Evolutionary conservation across 73 alveolate genomes (phyloP).

Genomic region (Durusdinium trenchii): DNA sequence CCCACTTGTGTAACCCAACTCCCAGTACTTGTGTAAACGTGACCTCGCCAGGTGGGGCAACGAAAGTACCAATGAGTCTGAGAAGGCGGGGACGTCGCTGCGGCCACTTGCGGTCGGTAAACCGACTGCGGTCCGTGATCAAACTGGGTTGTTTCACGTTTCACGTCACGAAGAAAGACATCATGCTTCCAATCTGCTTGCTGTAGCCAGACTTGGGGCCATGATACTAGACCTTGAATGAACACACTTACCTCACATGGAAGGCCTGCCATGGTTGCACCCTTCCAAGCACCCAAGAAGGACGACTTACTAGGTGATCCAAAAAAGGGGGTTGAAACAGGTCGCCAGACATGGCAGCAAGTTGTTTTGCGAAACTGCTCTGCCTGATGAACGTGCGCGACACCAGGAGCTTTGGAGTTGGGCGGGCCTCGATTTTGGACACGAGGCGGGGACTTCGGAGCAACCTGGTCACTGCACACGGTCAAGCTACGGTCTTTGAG

Average conservation of each 20-base stretch:
- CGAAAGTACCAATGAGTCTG: constrained; percentile 31
- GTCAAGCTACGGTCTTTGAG: not conserved
- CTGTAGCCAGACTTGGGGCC: not conserved
- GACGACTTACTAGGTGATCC: not conserved
- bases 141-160: not conserved
- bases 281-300: not conserved
- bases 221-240: not conserved
- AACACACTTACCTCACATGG: not conserved
- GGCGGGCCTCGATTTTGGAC: constrained; percentile 71
- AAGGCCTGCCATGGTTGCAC: not conserved
- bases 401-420: constrained; percentile 89
- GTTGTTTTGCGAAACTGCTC: too few species aligned
- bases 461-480: not conserved
- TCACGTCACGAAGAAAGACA: not conserved
- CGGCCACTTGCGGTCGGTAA: not conserved
- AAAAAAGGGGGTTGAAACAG: too few species aligned
- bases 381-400: too few species aligned
- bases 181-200: not conserved
- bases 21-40: not conserved
- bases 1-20: too few species aligned
- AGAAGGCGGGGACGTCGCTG: not conserved
- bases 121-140: not conserved
- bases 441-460: constrained; percentile 23
- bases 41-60: constrained; percentile 24
- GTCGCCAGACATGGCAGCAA: too few species aligned